Conservation (phyloP, 192 early-diverging fungal genomes). For the Phycomyces nitens region DNA sequence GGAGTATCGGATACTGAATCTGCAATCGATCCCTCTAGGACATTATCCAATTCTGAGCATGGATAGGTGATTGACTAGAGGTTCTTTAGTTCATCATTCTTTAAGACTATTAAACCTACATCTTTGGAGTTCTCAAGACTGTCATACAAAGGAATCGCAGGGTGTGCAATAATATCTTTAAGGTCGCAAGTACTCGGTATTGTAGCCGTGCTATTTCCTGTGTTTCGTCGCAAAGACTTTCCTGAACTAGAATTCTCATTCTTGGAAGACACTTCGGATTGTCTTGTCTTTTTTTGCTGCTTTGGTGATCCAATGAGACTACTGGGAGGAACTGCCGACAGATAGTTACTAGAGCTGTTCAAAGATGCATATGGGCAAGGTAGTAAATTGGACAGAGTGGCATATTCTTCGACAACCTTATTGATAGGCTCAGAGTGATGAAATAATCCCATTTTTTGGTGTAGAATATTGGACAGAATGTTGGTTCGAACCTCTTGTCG, state of each 20-base stretch:
- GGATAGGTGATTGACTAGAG: neutral
- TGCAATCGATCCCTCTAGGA: conserved; percentile 14
- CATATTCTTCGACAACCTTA: conserved; percentile 16
- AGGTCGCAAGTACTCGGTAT: conserved; percentile 9
- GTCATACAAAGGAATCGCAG: neutral
- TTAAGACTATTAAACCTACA: neutral
- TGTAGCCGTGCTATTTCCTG: neutral
- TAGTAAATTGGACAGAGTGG: neutral
- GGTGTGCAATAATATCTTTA: conserved; percentile 21
- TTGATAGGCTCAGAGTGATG: conserved; percentile 39
- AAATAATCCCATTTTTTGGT: conserved; percentile 62
- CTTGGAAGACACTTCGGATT: conserved; percentile 6
- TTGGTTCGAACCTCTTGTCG: conserved; percentile 48
- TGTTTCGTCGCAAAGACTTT: conserved; percentile 5
- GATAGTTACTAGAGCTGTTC: neutral
- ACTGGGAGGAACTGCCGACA: neutral
- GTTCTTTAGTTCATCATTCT: neutral
- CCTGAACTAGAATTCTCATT: conserved; percentile 1
- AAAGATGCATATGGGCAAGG: neutral
- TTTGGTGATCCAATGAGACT: conserved; percentile 11
- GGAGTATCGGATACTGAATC: conserved; percentile 12
- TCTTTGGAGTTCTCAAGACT: neutral
- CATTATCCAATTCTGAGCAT: conserved; percentile 16
- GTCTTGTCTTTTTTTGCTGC: conserved; percentile 1
- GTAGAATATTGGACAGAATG: conserved; percentile 47